phyloP scores from a whole-genome alignment of 768 basidiomycete genomes.

The Rhizopogon sp. region DNA sequence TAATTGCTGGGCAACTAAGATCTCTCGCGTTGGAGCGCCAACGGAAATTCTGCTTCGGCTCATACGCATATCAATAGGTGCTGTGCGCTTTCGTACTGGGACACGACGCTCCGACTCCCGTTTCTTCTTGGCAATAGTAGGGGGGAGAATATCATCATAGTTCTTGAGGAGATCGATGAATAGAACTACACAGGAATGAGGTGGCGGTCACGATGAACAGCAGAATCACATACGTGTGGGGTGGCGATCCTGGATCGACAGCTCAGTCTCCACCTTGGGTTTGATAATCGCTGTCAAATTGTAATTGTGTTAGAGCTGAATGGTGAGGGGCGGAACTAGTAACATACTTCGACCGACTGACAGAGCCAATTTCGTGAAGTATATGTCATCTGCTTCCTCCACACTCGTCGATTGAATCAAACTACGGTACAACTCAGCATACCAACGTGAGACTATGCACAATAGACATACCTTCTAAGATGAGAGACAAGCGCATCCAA shows the following conservation, averaged over 20 bases:
- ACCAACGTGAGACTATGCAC: background rate
- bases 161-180: slow-evolving; percentile 82
- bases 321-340: background rate
- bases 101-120: slow-evolving; percentile 83
- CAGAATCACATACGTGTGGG: slow-evolving; percentile 52
- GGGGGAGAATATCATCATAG: slow-evolving; percentile 70
- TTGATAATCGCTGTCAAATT: slow-evolving; percentile 61
- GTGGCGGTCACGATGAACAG: background rate
- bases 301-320: slow-evolving; percentile 2
- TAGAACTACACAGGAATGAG: slow-evolving; percentile 45
- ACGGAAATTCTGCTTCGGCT: slow-evolving; percentile 73
- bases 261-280: slow-evolving; percentile 74
- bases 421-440: slow-evolving; percentile 29
- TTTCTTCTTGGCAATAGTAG: slow-evolving; percentile 79
- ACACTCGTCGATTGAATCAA: slow-evolving; percentile 63
- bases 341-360: slow-evolving; percentile 80
- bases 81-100: slow-evolving; percentile 81
- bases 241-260: slow-evolving; percentile 91
- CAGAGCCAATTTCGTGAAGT: slow-evolving; percentile 81
- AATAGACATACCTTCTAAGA: slow-evolving; percentile 53
- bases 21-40: slow-evolving; percentile 63
- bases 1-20: slow-evolving; percentile 66
- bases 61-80: slow-evolving; percentile 83
- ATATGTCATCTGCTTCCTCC: slow-evolving; percentile 75
- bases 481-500: slow-evolving; percentile 77